Evolutionary conservation across 768 basidiomycete genomes (phyloP).

Genomic region (Udeniomyces megalosporus): DNA sequence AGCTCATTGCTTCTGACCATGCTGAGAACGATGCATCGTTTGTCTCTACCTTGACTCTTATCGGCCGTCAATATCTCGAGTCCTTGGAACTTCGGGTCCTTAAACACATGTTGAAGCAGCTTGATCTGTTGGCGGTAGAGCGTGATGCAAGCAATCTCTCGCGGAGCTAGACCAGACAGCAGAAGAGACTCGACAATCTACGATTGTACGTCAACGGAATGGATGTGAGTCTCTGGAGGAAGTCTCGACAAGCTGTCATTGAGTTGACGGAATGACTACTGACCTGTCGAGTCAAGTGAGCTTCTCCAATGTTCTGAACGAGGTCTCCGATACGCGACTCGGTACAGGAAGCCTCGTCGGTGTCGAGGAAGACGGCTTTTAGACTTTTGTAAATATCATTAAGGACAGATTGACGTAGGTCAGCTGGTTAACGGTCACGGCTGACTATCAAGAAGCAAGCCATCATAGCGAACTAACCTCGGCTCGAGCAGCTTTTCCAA

Average conservation of each 20-base stretch:
- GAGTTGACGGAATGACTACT: conserved; percentile 6
- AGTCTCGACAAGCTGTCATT: no score
- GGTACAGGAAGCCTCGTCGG: conserved; percentile 57
- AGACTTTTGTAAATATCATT: no score
- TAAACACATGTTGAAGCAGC: conserved; percentile 53
- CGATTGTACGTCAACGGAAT: conserved; percentile 37
- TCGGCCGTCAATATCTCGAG: conserved; percentile 83
- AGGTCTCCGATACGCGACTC: conserved; percentile 76
- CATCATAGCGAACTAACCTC: no score
- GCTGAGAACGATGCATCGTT: conserved; percentile 84
- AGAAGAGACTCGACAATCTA: conserved; percentile 55
- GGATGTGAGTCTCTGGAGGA: not conserved
- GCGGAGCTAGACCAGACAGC: conserved; percentile 44
- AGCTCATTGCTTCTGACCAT: conserved; percentile 76
- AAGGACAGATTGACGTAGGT: no score
- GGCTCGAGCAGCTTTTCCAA: no score
- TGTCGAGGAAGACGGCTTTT: conserved; percentile 86
- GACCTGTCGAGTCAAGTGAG: conserved; percentile 33
- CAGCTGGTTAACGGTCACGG: no score
- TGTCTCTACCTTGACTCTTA: conserved; percentile 84
- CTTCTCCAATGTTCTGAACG: conserved; percentile 77
- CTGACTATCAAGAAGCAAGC: no score
- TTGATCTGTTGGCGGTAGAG: conserved; percentile 94
- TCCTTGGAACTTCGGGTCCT: not conserved
- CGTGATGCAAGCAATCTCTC: conserved; percentile 74